These are phyloP conservation scores for Diplocarpon mali DNA, from an alignment of 2,329 filamentous ascomycete genomes.

Conservation along the genomic window DNA sequence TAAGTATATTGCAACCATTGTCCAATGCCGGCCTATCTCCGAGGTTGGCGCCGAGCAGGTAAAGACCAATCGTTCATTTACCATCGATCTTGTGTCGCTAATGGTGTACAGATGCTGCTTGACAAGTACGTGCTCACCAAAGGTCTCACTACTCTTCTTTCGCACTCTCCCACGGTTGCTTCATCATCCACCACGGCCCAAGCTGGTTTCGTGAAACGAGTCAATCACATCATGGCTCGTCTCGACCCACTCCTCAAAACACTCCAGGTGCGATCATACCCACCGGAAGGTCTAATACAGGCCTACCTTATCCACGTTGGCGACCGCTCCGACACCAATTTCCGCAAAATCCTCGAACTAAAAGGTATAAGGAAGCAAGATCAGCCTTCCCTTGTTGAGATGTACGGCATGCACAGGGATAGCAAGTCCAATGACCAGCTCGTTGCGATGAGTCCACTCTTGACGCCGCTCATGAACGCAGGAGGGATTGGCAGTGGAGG, in stretches of 20 bases:
- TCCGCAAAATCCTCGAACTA: slow-evolving; percentile 89
- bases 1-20: slow-evolving; percentile 71
- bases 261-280: slow-evolving; percentile 82
- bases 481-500: slow-evolving; percentile 35
- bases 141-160: slow-evolving; percentile 60
- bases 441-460: slow-evolving; percentile 55
- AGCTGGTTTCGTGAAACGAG: slow-evolving; percentile 69
- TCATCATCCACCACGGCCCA: slow-evolving; percentile 24
- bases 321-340: slow-evolving; percentile 88
- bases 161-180: slow-evolving; percentile 32
- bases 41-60: slow-evolving; percentile 91
- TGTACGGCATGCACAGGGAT: slow-evolving; percentile 74
- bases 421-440: slow-evolving; percentile 58
- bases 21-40: slow-evolving; percentile 80
- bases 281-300: slow-evolving; percentile 88
- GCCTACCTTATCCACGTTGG: slow-evolving; percentile 96
- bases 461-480: slow-evolving; percentile 52
- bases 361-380: slow-evolving; percentile 86
- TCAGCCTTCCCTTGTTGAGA: slow-evolving; percentile 70
- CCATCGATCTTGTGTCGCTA: slow-evolving; percentile 18
- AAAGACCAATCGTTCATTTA: slow-evolving; percentile 17
- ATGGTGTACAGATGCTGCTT: slow-evolving; percentile 63
- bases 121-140: slow-evolving; percentile 89
- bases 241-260: slow-evolving; percentile 93
- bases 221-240: slow-evolving; percentile 72